Conservation (phyloP, 2,329 filamentous ascomycete genomes). For the Colletotrichum phormii region DNA sequence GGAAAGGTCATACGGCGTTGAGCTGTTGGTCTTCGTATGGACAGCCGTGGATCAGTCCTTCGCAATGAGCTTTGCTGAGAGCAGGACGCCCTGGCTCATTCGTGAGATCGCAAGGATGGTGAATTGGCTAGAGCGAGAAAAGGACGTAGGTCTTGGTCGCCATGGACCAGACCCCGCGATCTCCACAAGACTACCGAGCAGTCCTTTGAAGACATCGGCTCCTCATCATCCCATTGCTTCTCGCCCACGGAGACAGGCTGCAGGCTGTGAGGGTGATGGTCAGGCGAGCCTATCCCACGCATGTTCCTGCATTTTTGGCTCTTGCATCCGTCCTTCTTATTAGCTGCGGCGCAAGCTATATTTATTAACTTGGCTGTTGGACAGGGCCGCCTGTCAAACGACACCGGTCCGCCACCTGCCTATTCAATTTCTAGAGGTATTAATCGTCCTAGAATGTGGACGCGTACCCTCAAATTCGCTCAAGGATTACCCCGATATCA, state of each 20-base stretch:
- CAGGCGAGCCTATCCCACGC: conserved; percentile 4
- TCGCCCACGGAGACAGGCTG: conserved; percentile 5
- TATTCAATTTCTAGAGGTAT: neutral
- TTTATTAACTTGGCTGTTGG: neutral
- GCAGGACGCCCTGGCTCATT: neutral
- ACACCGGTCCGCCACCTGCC: neutral
- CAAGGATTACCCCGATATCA: neutral
- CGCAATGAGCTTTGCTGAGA: neutral
- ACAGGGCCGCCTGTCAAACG: neutral
- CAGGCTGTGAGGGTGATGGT: conserved; percentile 15
- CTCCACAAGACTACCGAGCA: conserved; percentile 18
- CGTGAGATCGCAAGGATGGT: neutral
- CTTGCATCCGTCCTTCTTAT: neutral
- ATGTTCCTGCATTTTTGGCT: conserved; percentile 15
- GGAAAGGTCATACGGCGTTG: neutral
- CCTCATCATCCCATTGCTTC: conserved; percentile 19
- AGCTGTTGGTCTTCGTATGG: neutral
- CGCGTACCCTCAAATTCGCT: neutral
- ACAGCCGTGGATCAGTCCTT: neutral
- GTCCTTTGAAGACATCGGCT: conserved; percentile 12
- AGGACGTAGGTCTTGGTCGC: conserved; percentile 19
- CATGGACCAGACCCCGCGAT: conserved; percentile 29
- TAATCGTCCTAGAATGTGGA: neutral
- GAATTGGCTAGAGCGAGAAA: neutral
- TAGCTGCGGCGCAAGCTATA: neutral